phyloP scores from a whole-genome alignment of 2,329 filamentous ascomycete species.

The Aureobasidium mangrovei region DNA sequence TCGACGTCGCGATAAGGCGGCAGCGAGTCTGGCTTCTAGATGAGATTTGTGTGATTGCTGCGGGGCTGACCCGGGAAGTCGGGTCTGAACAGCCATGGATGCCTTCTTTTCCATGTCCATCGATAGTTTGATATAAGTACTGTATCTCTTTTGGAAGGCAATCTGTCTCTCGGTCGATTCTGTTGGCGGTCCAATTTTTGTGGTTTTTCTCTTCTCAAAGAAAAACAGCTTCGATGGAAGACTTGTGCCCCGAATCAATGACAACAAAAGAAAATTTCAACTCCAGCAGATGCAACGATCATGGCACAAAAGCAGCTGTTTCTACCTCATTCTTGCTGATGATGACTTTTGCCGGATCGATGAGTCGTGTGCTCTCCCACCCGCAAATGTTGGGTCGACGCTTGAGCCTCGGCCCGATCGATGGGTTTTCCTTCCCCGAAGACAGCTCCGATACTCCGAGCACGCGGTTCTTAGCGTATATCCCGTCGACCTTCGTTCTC shows the following conservation, averaged over 20 bases:
- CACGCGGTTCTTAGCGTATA: no score
- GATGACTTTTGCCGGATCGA: neutral
- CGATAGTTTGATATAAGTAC: neutral
- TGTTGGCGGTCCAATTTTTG: neutral
- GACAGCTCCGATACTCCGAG: neutral
- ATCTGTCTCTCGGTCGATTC: neutral
- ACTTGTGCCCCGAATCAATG: neutral
- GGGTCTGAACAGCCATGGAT: neutral
- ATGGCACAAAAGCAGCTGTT: neutral
- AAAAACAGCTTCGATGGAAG: neutral
- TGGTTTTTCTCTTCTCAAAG: no score
- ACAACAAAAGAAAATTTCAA: neutral
- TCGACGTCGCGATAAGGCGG: constrained; percentile 31
- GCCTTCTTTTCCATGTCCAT: neutral
- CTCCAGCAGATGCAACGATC: neutral
- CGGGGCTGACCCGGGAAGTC: neutral
- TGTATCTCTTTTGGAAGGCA: neutral
- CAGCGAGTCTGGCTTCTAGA: constrained; percentile 21
- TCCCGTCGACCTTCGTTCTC: no score
- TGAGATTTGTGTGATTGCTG: constrained; percentile 3
- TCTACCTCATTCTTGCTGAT: neutral
- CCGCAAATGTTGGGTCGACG: constrained; percentile 1
- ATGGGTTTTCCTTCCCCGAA: constrained; percentile 1
- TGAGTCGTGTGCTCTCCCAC: constrained; percentile 4
- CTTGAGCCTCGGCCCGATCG: constrained; percentile 9